phyloP scores from a whole-genome alignment of 208 protist genomes.

The Acanthamoeba sp. region DNA sequence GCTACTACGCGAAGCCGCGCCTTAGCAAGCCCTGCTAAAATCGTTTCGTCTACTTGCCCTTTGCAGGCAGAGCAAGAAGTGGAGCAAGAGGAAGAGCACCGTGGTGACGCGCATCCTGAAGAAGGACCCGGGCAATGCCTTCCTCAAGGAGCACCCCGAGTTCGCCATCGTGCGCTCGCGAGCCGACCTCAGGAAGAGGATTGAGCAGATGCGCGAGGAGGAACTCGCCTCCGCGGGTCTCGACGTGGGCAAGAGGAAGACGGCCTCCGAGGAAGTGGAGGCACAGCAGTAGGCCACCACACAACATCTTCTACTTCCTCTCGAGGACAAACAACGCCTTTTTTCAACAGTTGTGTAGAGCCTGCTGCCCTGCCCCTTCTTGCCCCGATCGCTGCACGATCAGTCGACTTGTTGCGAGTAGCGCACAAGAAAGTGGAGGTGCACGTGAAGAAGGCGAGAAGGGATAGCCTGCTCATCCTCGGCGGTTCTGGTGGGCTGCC shows the following conservation, averaged over 20 bases:
- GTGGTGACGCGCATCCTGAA: constrained; percentile 58
- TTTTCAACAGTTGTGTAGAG: no score
- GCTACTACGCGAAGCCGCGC: no score
- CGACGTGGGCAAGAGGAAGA: neutral
- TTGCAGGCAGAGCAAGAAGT: constrained; percentile 55
- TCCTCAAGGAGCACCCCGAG: constrained; percentile 65
- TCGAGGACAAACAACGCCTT: no score
- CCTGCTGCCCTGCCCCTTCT: no score
- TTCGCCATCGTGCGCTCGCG: constrained; percentile 61
- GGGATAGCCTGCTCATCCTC: neutral
- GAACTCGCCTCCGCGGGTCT: constrained; percentile 25
- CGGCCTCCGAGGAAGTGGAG: neutral
- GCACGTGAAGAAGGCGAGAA: no score
- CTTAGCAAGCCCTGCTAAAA: no score
- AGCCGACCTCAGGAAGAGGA: constrained; percentile 57
- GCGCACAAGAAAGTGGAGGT: no score
- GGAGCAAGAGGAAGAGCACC: constrained; percentile 42
- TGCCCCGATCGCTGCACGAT: no score
- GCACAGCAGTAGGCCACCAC: neutral
- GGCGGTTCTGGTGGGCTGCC: neutral
- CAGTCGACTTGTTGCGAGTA: no score
- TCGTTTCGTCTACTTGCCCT: neutral
- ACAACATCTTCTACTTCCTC: neutral
- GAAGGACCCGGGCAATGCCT: constrained; percentile 64
- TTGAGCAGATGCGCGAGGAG: constrained; percentile 35